Base-by-base conservation (phyloP, 176 grass and related monocot species). In the Carex cristatella region DNA sequence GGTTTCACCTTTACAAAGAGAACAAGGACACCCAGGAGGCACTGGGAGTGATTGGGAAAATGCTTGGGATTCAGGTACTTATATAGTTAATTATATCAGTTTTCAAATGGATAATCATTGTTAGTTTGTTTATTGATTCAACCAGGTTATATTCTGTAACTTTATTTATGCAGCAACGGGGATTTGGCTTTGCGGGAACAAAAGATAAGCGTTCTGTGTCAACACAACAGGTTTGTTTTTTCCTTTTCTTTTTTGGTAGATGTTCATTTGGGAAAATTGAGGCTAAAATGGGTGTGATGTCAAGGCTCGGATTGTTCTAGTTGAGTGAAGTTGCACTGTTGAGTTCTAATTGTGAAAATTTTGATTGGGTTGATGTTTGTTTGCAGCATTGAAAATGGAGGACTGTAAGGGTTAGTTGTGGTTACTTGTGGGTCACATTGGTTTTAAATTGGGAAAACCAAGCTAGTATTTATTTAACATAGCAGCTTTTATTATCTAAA, bases 1-100 rank as follows among this genome's bases (percentile, higher is more conserved):
- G 96, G 88, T 98, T 98, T 94, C 76, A 93, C 72, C 91, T 98
- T 84, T 98, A 91, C 77, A 98, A 98, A 80, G 89, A 98, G 78
- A 98, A 98, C 77, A 98, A 95, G 88, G 96, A 95, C 66, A 98
- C 93, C 42, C 96, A 98, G 71, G 96, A 98, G 46, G 93, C 91
- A 38, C 64, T 98, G 82, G 93, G 96, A 61, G 89, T 95, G 4
- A 95, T 95, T 83, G 96, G 91, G 46, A 98, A 98, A 89, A 98
- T 98, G 96, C 84, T 98, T 75, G 93, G 96, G 19, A 82, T 94
- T 64, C 89, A 98, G 89, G 96, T 98, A 92, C 62, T 8, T 86
- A 15, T 75, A 4, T n/a, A 64, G n/a, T 49, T 84, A 13, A 31
- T 86, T 88, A 48, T 53, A 33, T 81, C 44, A 55, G 16, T 2